Percentiles rank a stretch among this genome's conserved stretches.
These are phyloP conservation scores for Xerocomus nothofagi DNA, from an alignment of 1,284 basidiomycete species.

Conservation along the genomic window DNA sequence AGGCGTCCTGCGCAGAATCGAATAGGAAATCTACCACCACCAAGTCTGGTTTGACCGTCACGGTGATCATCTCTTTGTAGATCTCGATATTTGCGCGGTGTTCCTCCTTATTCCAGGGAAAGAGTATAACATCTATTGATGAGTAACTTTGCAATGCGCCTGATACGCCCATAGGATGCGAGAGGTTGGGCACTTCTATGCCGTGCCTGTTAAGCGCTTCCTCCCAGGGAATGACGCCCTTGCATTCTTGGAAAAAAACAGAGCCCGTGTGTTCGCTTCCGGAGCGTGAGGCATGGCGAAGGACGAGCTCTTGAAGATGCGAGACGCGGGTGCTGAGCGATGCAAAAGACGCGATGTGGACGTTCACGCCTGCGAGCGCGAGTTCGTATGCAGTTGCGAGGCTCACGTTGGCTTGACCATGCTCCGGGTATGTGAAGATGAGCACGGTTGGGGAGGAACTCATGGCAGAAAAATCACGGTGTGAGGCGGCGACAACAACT, in stretches of 20 bases:
- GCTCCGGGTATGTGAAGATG: conserved; percentile 7
- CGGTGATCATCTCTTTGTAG: conserved; percentile 4
- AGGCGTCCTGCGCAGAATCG: conserved; percentile 10
- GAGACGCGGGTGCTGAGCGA: conserved; percentile 5
- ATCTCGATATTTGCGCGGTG: background rate
- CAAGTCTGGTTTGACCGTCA: conserved; percentile 1
- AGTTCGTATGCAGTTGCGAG: conserved; percentile 16
- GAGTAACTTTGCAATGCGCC: conserved; percentile 8
- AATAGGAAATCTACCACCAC: conserved; percentile 3
- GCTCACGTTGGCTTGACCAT: conserved; percentile 9
- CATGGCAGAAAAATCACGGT: too few species aligned
- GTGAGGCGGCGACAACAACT: too few species aligned
- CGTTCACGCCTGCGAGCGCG: conserved; percentile 4
- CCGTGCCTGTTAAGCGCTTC: background rate
- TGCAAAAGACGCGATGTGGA: background rate
- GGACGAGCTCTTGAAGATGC: conserved; percentile 9
- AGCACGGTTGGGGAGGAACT: conserved; percentile 2
- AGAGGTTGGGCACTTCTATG: background rate
- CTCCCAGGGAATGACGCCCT: background rate
- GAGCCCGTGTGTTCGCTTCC: background rate
- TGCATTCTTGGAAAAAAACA: conserved; percentile 5
- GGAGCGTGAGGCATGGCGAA: background rate
- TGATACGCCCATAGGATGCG: conserved; percentile 2
- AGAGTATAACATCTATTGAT: background rate
- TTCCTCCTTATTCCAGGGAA: conserved; percentile 3